Conservation (phyloP, 2,329 filamentous ascomycete genomes). For the Cladorrhinum sp. region DNA sequence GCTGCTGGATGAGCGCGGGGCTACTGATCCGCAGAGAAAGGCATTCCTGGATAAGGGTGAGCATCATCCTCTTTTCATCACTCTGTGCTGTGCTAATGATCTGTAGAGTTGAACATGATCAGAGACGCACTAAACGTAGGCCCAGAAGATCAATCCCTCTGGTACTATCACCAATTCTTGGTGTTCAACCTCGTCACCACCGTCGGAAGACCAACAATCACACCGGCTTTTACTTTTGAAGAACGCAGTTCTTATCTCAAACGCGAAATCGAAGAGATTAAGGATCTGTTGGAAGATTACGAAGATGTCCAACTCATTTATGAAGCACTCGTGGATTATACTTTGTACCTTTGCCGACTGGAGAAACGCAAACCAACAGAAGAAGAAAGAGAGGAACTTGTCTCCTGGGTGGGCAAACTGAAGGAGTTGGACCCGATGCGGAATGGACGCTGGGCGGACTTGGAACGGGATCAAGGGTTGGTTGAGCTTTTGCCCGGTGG, state of each 20-base stretch:
- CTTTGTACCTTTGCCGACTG: constrained; percentile 55
- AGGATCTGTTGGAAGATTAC: constrained; percentile 61
- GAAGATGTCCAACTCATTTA: constrained; percentile 76
- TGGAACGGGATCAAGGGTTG: constrained; percentile 46
- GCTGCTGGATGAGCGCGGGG: constrained; percentile 67
- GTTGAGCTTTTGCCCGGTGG: constrained; percentile 2
- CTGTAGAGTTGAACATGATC: constrained; percentile 68
- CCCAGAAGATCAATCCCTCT: constrained; percentile 90
- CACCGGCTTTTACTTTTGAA: constrained; percentile 56
- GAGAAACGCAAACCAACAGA: constrained; percentile 40
- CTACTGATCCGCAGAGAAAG: constrained; percentile 60
- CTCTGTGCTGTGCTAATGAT: background rate
- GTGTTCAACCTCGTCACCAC: constrained; percentile 63
- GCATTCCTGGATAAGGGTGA: constrained; percentile 69
- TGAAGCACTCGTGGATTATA: constrained; percentile 77
- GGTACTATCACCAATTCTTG: constrained; percentile 93
- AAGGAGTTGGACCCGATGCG: constrained; percentile 71
- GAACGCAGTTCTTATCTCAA: constrained; percentile 65
- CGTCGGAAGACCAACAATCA: constrained; percentile 54
- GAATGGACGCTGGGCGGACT: constrained; percentile 70
- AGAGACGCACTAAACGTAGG: constrained; percentile 80
- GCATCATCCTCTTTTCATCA: constrained; percentile 15
- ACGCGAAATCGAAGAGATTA: constrained; percentile 71
- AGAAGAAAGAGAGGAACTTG: constrained; percentile 45
- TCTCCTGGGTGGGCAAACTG: constrained; percentile 61